phyloP scores from a whole-genome alignment of 371 early-diverging fungal species.

The Mucor lusitanicus region DNA sequence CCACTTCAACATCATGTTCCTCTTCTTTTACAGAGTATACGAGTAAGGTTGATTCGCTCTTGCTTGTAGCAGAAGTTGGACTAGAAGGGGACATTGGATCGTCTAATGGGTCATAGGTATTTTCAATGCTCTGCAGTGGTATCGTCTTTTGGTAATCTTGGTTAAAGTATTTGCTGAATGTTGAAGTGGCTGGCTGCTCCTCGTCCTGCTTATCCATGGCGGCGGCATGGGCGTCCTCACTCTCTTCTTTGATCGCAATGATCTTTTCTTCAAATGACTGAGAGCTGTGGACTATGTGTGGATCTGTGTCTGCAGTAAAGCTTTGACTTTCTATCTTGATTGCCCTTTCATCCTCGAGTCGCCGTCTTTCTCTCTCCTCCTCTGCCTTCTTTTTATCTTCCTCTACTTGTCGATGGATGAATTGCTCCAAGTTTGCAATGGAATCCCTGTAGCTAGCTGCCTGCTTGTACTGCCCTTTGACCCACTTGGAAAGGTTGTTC shows the following conservation, averaged over 20 bases:
- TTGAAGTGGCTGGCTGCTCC: neutral
- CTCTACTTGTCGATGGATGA: slow-evolving; percentile 15
- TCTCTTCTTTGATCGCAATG: neutral
- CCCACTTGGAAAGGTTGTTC: slow-evolving; percentile 73
- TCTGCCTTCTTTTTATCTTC: neutral
- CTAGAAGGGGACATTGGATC: neutral
- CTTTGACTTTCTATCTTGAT: neutral
- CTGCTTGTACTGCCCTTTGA: slow-evolving; percentile 40
- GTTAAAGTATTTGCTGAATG: neutral
- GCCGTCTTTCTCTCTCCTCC: neutral
- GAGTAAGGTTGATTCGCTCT: neutral
- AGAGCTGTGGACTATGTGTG: neutral
- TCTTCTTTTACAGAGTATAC: neutral
- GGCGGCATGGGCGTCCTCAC: neutral
- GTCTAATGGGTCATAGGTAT: neutral
- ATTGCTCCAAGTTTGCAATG: slow-evolving; percentile 35
- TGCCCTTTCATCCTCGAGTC: neutral
- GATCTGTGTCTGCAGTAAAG: neutral
- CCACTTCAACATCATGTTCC: no score
- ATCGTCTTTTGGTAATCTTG: neutral
- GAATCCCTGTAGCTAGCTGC: slow-evolving; percentile 40
- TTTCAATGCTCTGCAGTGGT: neutral
- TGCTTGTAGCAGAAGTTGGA: neutral
- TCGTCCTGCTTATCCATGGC: neutral
- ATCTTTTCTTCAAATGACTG: neutral